Base-by-base conservation (phyloP, 352 stramenopile genomes). In the Aphanomyces invadans region DNA sequence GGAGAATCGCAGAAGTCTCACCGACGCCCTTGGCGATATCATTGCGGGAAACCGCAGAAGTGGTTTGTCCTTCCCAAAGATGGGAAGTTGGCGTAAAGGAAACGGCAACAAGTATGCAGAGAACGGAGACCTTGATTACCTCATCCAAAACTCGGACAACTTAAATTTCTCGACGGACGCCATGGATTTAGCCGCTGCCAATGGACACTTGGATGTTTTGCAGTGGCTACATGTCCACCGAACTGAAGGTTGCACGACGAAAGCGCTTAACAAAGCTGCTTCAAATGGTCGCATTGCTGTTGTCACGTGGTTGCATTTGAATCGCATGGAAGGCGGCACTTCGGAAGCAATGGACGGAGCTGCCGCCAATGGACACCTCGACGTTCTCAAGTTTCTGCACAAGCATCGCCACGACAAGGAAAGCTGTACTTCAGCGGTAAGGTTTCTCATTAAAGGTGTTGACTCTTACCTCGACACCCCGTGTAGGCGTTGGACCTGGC, bases 341-440 rank as follows among this genome's bases (percentile, higher is more conserved):
- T 45, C 52, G 36, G 67, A 60, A 19, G 70, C 70, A 2, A 72
- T 74, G 52, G 70, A 74, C 46, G 42, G 52, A 7, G 70, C 70
- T 10, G 70, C 70, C 7, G 38, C 29, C 1, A 65, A 70, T 15
- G 71, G 71, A n/a, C 71, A 75, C 39, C 46, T 75, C 11, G 28
- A 56, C 62, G 56, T 74, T 29, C 52, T 75, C 1, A 64, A 73
- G 28, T 75, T 69, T 69, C 68, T 75, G 10, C 71, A 75, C 69
- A 33, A 69, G 1, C 64, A 75, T 44, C 51, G 71, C 4, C 49
- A 36, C 12, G 49, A 29, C 19, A 28, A 65, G 12, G 71, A 75
- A 60, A 55, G 62, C 11, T 75, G 71, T 48, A 75, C 65, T 28
- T 59, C 29, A 4, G 29, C 19, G 49, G 49, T 57, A 57, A 39